A percentile compares a stretch with the other conserved stretches of the same genome.
These are phyloP conservation scores for Thalassiosira profunda DNA, from an alignment of 108 stramenopile species.

Conservation along the genomic window DNA sequence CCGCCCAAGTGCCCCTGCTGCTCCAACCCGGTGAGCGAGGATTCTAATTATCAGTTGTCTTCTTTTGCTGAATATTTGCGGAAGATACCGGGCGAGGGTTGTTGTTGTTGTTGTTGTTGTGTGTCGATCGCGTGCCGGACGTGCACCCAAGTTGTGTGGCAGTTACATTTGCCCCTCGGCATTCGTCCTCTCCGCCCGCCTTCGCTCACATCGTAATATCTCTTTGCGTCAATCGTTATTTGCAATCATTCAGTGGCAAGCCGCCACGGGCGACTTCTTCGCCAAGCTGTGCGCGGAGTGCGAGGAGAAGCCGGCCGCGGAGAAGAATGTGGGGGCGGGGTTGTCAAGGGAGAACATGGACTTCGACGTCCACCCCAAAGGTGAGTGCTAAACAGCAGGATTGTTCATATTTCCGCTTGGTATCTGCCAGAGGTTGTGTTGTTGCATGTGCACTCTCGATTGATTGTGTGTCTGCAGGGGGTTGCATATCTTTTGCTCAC, in stretches of 20 bases:
- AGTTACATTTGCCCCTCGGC: neutral
- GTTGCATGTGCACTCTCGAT: no score
- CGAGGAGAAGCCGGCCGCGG: constrained; percentile 22
- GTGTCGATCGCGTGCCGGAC: no score
- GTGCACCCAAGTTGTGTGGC: neutral
- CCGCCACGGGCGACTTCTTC: constrained; percentile 59
- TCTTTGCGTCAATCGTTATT: no score
- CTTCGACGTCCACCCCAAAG: constrained; percentile 31
- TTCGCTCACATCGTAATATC: no score
- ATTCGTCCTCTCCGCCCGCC: neutral
- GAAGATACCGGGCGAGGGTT: no score
- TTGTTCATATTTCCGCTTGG: neutral
- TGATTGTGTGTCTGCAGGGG: no score
- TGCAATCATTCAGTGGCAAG: constrained; percentile 41
- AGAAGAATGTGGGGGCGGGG: constrained; percentile 3
- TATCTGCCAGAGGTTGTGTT: no score
- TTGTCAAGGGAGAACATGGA: constrained; percentile 61
- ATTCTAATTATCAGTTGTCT: no score
- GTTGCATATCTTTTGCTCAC: neutral
- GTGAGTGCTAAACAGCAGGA: neutral
- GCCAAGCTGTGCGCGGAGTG: constrained; percentile 60
- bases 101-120: no score
- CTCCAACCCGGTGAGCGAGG: constrained; percentile 35
- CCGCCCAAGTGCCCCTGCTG: constrained; percentile 43
- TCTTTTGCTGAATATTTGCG: neutral